Conservation (phyloP, 768 basidiomycete genomes). For the Leccinum aurantiacum region DNA sequence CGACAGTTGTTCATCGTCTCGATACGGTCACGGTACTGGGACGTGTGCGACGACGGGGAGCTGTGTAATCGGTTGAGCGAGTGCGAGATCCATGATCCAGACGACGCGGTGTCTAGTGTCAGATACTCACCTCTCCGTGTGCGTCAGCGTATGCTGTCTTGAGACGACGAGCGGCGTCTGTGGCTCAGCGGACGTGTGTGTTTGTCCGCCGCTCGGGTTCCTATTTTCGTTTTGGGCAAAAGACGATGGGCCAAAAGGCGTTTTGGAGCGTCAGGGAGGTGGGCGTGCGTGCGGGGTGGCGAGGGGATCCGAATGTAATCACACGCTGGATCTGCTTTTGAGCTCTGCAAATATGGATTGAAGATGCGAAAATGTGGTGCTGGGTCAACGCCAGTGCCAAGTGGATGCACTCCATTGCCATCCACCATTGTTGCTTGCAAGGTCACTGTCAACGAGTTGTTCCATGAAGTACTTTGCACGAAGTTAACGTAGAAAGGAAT, state of each 20-base stretch:
- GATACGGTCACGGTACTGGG: constrained; percentile 46
- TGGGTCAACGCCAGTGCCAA: constrained; percentile 75
- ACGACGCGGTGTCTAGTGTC: too few relatives aligned
- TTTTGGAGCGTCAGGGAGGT: too few relatives aligned
- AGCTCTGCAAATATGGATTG: constrained; percentile 79
- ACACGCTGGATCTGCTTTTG: constrained; percentile 83
- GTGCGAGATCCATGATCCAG: not conserved
- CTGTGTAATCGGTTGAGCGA: constrained; percentile 36
- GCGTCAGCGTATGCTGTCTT: too few relatives aligned
- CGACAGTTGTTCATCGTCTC: constrained; percentile 26
- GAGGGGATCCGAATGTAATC: constrained; percentile 67
- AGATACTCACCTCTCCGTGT: too few relatives aligned
- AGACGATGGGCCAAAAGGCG: too few relatives aligned
- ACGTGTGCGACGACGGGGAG: constrained; percentile 76
- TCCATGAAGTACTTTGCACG: constrained; percentile 78
- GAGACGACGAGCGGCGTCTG: too few relatives aligned
- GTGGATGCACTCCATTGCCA: constrained; percentile 81
- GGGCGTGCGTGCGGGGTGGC: too few relatives aligned
- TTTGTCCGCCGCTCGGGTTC: too few relatives aligned
- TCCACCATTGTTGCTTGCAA: constrained; percentile 87
- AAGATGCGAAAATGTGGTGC: constrained; percentile 91
- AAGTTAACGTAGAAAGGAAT: not conserved
- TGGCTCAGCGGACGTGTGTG: too few relatives aligned
- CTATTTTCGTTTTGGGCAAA: too few relatives aligned
- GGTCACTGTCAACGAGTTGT: constrained; percentile 83